Evolutionary conservation across 2,329 filamentous ascomycete species (phyloP), one percentile per base, ranked within the genome.

Genomic region (Hymenotorrendiella dingleyae): DNA sequence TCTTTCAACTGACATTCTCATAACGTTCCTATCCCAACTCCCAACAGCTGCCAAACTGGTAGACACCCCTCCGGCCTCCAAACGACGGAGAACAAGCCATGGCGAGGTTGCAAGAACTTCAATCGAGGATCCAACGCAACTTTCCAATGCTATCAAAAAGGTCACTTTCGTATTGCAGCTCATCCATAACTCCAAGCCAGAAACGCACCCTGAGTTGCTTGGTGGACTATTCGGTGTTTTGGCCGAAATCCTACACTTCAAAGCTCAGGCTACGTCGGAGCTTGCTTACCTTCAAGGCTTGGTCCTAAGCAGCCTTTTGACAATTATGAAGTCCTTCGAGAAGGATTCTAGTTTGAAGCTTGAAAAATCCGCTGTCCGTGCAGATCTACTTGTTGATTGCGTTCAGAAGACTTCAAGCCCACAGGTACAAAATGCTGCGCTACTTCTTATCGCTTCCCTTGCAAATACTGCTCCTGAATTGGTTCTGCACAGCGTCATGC

Each of bases 401-500:
- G 86, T 98, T 33, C 86, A 94, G 58, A 90, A 87, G 48, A 94
- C 90, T 0, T 80, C 86, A 20, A 96, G 86, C 62, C 89, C 90
- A 1, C 88, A 95, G 50, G 89, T 98, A 6, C 94, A 97, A 61
- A 96, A 94, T 59, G 82, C 84, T 5, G 90, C 93, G 4, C 72
- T 98, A 11, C 76, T 97, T 7, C 72, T 98, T 20, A 86, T 97
- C 45, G 89, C 91, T 19, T 84, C 82, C 43, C 72, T 98, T 29
- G 91, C 93, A 17, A 84, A 84, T 28, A 86, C 90, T 53, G 87
- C 88, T 0, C 93, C 94, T 0, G 90, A 95, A 62, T 70, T 94
- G 36, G 87, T 98, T 3, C 73, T 98, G 44, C 91, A 98, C 66
- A 96, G 89, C 55, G 87, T 98, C 41, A 98, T 98, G 93, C 93